phyloP scores from a whole-genome alignment of 2,329 filamentous ascomycete species.

The Sarocladiaceae sp. region DNA sequence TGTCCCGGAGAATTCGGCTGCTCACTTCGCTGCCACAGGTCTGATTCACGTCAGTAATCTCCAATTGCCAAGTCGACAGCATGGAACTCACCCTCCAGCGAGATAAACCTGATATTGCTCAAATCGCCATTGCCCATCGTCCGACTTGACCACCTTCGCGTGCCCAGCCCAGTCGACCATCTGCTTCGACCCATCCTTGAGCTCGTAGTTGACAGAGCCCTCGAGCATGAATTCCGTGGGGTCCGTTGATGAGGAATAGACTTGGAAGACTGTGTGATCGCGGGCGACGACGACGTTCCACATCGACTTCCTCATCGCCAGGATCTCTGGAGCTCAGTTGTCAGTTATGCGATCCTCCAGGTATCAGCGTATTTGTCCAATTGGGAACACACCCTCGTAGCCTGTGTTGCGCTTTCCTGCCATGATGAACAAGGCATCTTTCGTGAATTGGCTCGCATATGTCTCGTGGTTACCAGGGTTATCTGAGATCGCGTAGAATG shows the following conservation, averaged over 20 bases:
- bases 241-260: slow-evolving; percentile 24
- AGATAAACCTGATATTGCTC: slow-evolving; percentile 51
- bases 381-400: slow-evolving; percentile 17
- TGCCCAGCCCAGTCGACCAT: slow-evolving; percentile 50
- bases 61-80: neutral
- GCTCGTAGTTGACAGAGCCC: slow-evolving; percentile 22
- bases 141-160: slow-evolving; percentile 43
- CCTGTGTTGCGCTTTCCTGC: slow-evolving; percentile 22
- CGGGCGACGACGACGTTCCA: slow-evolving; percentile 24
- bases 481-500: slow-evolving; percentile 27
- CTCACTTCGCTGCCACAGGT: neutral
- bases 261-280: slow-evolving; percentile 23
- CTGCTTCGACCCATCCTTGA: slow-evolving; percentile 22
- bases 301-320: slow-evolving; percentile 22
- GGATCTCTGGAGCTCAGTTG: slow-evolving; percentile 22
- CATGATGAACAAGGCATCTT: slow-evolving; percentile 26
- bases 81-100: slow-evolving; percentile 1
- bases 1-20: neutral
- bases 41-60: neutral
- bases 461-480: slow-evolving; percentile 22
- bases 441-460: slow-evolving; percentile 23
- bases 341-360: neutral
- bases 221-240: slow-evolving; percentile 27
- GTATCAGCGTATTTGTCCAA: neutral
- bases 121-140: slow-evolving; percentile 48